These are phyloP conservation scores for Isatis lusitanica DNA, from an alignment of 441 rosid genomes.

Conservation along the genomic window DNA sequence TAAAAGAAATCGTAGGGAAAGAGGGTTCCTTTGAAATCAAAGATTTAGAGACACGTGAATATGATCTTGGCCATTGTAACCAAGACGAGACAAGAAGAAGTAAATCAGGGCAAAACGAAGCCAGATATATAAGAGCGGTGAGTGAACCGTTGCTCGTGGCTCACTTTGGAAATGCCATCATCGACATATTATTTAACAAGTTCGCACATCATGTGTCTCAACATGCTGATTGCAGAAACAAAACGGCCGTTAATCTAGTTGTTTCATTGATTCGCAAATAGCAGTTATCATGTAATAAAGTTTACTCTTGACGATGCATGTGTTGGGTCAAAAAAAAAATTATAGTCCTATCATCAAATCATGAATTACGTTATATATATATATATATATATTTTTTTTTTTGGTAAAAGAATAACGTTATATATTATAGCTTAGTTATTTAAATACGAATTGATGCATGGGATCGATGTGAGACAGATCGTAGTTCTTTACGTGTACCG, in stretches of 20 bases:
- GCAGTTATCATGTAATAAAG: neutral
- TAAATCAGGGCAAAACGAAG: slow-evolving; percentile 29
- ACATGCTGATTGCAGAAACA: slow-evolving; percentile 32
- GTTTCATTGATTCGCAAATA: slow-evolving; percentile 27
- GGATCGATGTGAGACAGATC: no score
- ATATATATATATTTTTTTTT: no score
- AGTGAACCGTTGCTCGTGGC: slow-evolving; percentile 35
- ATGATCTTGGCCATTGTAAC: slow-evolving; percentile 33
- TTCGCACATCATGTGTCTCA: slow-evolving; percentile 30
- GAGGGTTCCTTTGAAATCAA: slow-evolving; percentile 34
- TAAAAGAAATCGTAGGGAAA: slow-evolving; percentile 9
- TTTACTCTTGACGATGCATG: neutral
- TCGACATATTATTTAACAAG: slow-evolving; percentile 22
- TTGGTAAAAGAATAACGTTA: no score
- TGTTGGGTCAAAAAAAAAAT: neutral
- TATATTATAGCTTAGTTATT: no score
- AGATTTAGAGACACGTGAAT: slow-evolving; percentile 19
- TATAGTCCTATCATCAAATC: no score
- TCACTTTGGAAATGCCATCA: slow-evolving; percentile 35
- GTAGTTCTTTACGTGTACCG: no score
- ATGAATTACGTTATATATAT: no score
- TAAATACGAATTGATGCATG: no score
- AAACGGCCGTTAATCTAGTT: slow-evolving; percentile 28
- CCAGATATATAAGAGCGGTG: slow-evolving; percentile 35
- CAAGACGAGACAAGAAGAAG: slow-evolving; percentile 21